Conservation (phyloP, 495 filamentous ascomycete genomes). For the Lindgomyces ingoldianus region DNA sequence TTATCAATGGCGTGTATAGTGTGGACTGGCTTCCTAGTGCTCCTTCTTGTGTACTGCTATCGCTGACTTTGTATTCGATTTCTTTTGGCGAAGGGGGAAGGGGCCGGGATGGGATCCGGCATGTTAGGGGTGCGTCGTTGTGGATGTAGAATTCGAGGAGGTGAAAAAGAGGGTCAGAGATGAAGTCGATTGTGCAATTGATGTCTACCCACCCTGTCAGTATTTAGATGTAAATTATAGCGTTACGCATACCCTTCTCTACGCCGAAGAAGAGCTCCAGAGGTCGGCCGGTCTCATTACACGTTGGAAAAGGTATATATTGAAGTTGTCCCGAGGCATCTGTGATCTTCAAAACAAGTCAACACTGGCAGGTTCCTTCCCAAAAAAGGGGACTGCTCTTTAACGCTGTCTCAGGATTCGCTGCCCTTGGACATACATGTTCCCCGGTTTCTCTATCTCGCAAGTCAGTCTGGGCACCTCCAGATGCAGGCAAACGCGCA, state of each 20-base stretch:
- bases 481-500: background rate
- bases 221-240: background rate
- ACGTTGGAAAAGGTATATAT: conserved; percentile 89
- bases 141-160: conserved; percentile 98
- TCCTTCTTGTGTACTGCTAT: conserved; percentile 35
- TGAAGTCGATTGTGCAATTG: conserved; percentile 86
- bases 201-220: conserved; percentile 63
- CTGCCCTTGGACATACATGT: conserved; percentile 54
- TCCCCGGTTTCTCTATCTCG: conserved; percentile 57
- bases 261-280: conserved; percentile 84
- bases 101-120: conserved; percentile 82
- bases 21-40: conserved; percentile 43
- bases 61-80: conserved; percentile 23
- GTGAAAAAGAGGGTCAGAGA: conserved; percentile 91
- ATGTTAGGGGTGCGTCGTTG: conserved; percentile 89
- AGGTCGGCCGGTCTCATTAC: conserved; percentile 83
- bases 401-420: background rate
- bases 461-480: background rate
- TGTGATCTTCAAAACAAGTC: conserved; percentile 61
- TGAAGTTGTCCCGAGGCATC: conserved; percentile 78
- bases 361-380: background rate
- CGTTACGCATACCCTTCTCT: conserved; percentile 52
- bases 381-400: background rate
- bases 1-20: conserved; percentile 67
- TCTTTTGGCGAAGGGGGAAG: conserved; percentile 43